phyloP scores from a whole-genome alignment of 768 basidiomycete species.

The Mycena vulgaris region DNA sequence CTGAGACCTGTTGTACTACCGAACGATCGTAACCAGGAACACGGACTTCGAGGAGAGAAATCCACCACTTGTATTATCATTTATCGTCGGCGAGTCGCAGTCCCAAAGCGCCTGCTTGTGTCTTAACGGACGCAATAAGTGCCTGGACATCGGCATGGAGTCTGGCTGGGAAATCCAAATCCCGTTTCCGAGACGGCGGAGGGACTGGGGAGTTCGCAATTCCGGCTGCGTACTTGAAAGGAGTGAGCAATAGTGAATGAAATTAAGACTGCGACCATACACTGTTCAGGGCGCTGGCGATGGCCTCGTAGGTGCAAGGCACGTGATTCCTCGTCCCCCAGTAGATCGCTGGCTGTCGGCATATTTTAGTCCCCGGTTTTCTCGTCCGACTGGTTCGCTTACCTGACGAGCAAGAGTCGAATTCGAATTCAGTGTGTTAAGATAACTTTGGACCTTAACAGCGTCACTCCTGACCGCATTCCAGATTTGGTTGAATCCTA shows the following conservation, averaged over 20 bases:
- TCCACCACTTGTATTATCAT: no score
- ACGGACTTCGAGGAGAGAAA: no score
- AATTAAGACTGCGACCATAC: neutral
- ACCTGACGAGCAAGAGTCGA: neutral
- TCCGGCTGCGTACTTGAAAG: conserved; percentile 1
- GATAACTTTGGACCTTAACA: neutral
- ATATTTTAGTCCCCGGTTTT: neutral
- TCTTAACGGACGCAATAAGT: no score
- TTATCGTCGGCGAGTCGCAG: no score
- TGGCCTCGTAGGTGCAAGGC: neutral
- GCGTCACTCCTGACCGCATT: conserved; percentile 1
- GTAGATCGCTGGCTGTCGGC: neutral
- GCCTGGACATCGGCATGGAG: no score
- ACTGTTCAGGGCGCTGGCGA: neutral
- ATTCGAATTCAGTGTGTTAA: neutral
- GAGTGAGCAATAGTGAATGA: neutral
- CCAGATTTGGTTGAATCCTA: neutral
- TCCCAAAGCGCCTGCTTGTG: no score
- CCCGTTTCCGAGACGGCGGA: no score
- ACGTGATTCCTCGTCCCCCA: neutral
- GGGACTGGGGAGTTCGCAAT: no score
- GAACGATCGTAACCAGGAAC: no score
- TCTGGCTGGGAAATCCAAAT: no score
- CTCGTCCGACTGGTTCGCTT: no score
- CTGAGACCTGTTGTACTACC: no score